Base-by-base conservation (phyloP, 106 monocot species). In the Dendrobium huoshanense region DNA sequence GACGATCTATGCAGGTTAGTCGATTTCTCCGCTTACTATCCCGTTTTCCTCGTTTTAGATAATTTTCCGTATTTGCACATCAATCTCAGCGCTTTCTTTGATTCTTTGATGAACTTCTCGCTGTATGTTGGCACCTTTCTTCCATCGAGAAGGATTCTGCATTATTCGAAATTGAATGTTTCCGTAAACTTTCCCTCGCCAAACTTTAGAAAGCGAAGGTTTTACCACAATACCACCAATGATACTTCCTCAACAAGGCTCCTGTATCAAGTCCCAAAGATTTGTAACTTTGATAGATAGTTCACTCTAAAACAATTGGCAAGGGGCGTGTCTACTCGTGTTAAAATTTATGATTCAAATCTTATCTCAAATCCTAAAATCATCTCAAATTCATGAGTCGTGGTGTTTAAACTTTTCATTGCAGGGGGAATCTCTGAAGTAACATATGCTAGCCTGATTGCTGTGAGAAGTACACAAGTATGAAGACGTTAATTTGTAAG, bases 1-100 rank as follows among this genome's bases (percentile, higher is more conserved):
- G 91, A 92, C 81, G 95, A 95, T 77, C 95, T 95, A 55, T 95
- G 95, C 92, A 92, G 95, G 95, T 95, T 76, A 27, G 76, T 49
- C 45, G 20, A 43, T 43, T 4, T 42, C 3, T 49, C 2, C 76
- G 48, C 22, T 27, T 48, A 13, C 20, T 22, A 10, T 0, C 48
- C 49, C 9, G 13, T 4, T 74, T 70, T 70, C 31, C 20, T 10
- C 64, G 20, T 24, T 25, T 65, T 65, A 13, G 58, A 58, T 20
- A 17, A 17, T 58, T 65, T 51, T 65, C 64, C 5, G 5, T 25
- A 61, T 65, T 25, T 65, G 5, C 25, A 22, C 22, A 22, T 7
- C n/a, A 25, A 20, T 65, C 4, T 61, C n/a, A 61, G 25, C 64
- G 25, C n/a, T 20, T 65, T 65, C 64, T 65, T 65, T 25, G 25